These are phyloP conservation scores for Conticribra weissflogii DNA, from an alignment of 108 stramenopile species.

Conservation along the genomic window DNA sequence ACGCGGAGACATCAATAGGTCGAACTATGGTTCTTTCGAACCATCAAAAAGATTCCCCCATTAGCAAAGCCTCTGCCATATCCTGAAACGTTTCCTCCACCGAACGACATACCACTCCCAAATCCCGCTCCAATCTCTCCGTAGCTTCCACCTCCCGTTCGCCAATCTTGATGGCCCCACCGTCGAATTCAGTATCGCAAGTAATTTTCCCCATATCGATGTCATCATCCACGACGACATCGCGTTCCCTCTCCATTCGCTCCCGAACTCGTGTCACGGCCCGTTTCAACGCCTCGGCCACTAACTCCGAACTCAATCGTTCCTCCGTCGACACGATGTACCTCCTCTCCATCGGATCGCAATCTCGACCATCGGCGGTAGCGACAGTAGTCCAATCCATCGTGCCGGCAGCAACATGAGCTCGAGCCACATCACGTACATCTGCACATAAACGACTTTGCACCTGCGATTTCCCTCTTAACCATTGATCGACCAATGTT, in stretches of 20 bases:
- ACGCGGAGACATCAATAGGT: not conserved
- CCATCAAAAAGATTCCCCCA: constrained; percentile 5
- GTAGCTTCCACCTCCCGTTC: constrained; percentile 64
- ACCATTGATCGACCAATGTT: constrained; percentile 73
- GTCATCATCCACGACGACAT: not conserved
- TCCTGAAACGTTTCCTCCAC: constrained; percentile 79
- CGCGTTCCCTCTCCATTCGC: constrained; percentile 20
- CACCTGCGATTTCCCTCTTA: constrained; percentile 68
- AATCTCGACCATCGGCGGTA: constrained; percentile 22
- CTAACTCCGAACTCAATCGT: constrained; percentile 61
- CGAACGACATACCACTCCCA: constrained; percentile 60
- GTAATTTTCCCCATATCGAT: constrained; percentile 39
- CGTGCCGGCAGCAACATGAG: constrained; percentile 70
- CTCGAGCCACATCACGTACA: constrained; percentile 79
- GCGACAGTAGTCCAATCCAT: constrained; percentile 12
- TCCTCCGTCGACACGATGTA: constrained; percentile 78
- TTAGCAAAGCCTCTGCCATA: constrained; percentile 60
- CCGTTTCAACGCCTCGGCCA: constrained; percentile 58
- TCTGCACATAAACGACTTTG: constrained; percentile 83
- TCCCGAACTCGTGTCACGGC: constrained; percentile 14
- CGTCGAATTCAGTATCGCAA: constrained; percentile 70
- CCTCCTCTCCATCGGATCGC: constrained; percentile 31
- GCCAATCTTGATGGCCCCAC: constrained; percentile 86
- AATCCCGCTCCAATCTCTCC: constrained; percentile 48
- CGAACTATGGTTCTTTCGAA: not conserved